Conservation (phyloP, 2,329 filamentous ascomycete species). For the Elsinoe australis region DNA sequence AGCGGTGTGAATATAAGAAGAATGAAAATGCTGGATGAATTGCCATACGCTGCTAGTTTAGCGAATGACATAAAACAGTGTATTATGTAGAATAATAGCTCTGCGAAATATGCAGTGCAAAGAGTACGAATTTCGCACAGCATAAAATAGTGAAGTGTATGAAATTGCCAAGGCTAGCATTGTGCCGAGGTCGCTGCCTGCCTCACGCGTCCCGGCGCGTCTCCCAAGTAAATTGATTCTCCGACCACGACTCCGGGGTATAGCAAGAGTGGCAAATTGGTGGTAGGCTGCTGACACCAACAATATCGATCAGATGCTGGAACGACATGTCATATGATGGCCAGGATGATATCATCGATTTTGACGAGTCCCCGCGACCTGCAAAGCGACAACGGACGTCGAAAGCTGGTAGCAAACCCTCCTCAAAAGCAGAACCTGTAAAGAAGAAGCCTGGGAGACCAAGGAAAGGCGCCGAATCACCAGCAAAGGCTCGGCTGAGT, state of each 20-base stretch:
- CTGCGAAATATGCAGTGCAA: too few relatives aligned
- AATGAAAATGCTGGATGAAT: too few relatives aligned
- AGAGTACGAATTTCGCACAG: too few relatives aligned
- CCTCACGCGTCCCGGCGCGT: slow-evolving; percentile 12
- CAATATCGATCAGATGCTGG: neutral
- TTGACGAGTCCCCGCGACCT: slow-evolving; percentile 29
- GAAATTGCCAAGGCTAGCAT: slow-evolving; percentile 1
- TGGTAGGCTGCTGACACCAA: too few relatives aligned
- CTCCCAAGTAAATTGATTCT: slow-evolving; percentile 2
- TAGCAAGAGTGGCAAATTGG: too few relatives aligned
- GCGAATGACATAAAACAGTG: too few relatives aligned
- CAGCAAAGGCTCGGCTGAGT: neutral
- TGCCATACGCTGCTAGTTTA: too few relatives aligned
- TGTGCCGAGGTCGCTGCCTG: neutral
- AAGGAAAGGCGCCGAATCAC: slow-evolving; percentile 4
- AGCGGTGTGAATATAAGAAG: too few relatives aligned
- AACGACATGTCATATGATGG: neutral
- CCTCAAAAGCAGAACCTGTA: slow-evolving; percentile 21
- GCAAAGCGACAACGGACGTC: slow-evolving; percentile 25
- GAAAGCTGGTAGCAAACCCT: slow-evolving; percentile 19
- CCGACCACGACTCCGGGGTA: too few relatives aligned
- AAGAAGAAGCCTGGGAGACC: slow-evolving; percentile 7
- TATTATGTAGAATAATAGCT: too few relatives aligned
- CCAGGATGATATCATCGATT: slow-evolving; percentile 20
- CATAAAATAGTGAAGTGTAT: too few relatives aligned